Conservation (phyloP, 306 rosid genomes). For the Boehmeria nivea region DNA sequence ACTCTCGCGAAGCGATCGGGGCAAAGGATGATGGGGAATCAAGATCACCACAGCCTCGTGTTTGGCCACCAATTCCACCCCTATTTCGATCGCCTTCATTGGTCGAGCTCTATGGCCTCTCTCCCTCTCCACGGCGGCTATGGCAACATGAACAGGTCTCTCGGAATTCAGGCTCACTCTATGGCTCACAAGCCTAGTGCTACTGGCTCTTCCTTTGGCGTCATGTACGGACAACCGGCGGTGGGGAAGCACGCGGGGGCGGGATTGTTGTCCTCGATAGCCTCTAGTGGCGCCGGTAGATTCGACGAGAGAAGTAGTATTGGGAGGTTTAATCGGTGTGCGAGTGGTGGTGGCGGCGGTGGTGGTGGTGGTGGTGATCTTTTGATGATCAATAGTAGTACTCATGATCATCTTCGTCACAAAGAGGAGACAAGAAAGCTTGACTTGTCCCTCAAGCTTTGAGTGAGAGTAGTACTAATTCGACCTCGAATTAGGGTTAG, state of each 20-base stretch:
- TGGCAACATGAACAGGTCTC: slow-evolving; percentile 21
- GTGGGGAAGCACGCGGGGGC: slow-evolving; percentile 29
- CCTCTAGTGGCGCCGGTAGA: slow-evolving; percentile 23
- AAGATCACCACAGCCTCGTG: background rate
- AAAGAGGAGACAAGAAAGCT: slow-evolving; percentile 51
- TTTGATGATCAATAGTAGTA: background rate
- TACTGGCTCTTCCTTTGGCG: slow-evolving; percentile 32
- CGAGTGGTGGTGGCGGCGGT: slow-evolving; percentile 4
- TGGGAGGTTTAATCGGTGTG: slow-evolving; percentile 26
- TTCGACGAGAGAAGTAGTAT: slow-evolving; percentile 29
- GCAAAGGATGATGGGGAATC: slow-evolving; percentile 22
- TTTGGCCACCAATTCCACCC: slow-evolving; percentile 24
- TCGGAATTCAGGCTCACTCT: slow-evolving; percentile 55
- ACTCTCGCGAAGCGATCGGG: slow-evolving; percentile 56
- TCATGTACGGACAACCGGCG: slow-evolving; percentile 34
- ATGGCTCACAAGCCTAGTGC: too few species aligned
- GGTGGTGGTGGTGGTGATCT: background rate
- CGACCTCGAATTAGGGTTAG: background rate
- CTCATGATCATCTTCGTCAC: slow-evolving; percentile 27
- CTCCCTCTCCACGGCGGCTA: slow-evolving; percentile 41
- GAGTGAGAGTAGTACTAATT: background rate
- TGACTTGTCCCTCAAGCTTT: slow-evolving; percentile 67
- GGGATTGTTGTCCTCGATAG: slow-evolving; percentile 17
- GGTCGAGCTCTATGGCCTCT: slow-evolving; percentile 37
- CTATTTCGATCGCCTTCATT: slow-evolving; percentile 25